phyloP scores from a whole-genome alignment of 129 eudicot genomes.

The Lactuca saligna region DNA sequence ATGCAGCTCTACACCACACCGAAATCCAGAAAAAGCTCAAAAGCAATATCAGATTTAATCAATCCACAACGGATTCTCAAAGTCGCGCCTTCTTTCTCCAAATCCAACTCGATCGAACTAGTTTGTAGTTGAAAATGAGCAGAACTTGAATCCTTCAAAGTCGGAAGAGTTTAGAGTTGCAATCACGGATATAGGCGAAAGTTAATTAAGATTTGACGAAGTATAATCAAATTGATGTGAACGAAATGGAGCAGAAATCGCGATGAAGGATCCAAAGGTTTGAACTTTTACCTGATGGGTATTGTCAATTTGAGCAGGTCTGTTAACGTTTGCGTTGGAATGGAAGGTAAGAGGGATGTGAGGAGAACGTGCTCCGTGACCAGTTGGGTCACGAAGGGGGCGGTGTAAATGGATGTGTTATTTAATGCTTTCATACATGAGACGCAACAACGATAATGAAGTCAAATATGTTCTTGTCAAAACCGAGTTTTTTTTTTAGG shows the following conservation, averaged over 20 bases:
- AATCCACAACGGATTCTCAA: slow-evolving; percentile 2
- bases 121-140: not conserved
- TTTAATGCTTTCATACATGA: not conserved
- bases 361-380: not conserved
- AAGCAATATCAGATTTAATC: not conserved
- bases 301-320: not conserved
- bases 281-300: not conserved
- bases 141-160: slow-evolving; percentile 3
- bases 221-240: slow-evolving; percentile 4
- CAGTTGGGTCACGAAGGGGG: not conserved
- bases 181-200: not conserved
- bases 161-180: slow-evolving; percentile 1
- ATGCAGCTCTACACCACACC: slow-evolving; percentile 1
- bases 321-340: not conserved
- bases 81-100: not conserved
- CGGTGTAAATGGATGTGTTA: not conserved
- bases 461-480: not conserved
- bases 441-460: not conserved
- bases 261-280: not conserved
- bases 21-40: not conserved
- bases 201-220: slow-evolving; percentile 8
- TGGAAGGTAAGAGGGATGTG: not conserved
- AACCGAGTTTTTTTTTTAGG: not conserved
- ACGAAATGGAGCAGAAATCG: not conserved
- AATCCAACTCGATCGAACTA: slow-evolving; percentile 16